Evolutionary conservation across 2,329 filamentous ascomycete genomes (phyloP), one percentile per base, ranked within the genome.

Genomic region (Pezicula carpinea): DNA sequence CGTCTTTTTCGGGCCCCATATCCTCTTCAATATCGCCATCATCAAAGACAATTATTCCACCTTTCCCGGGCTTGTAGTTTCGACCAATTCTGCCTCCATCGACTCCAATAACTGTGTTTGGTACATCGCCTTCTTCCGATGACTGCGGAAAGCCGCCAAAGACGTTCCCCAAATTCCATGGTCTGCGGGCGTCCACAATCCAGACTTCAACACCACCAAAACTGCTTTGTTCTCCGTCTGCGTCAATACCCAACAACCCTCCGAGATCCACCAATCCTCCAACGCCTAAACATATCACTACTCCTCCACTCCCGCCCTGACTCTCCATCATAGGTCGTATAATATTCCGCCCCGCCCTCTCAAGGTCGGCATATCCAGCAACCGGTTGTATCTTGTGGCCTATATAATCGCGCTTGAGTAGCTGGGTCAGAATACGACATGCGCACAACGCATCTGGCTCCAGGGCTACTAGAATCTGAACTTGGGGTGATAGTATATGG

Each of bases 401-500:
- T 58, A 99, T 95, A 64, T 95, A 97, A 73, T 99, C 93, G 75
- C 92, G 87, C 70, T 95, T 96, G 51, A 99, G 76, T n/a, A 99
- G 77, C 43, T 86, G 80, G 3, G 92, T 95, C 40, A 99, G 81
- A 51, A 99, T 96, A 52, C 91, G 89, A 66, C 90, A 95, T 53
- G 91, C 93, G 69, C 92, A 97, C 52, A 99, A 82, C 53, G 93
- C 88, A 71, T 99, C 93, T 46, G 93, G 90, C 63, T 96, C 92
- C 64, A 97, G 87, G 31, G 92, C 88, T 54, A 91, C 91, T 47
- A 99, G 86, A 53, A 99, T 82, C 21, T 97, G 78, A 45, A 97
- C 89, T 0, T 91, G 91, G 33, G 92, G 87, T 15, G 90, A 93
- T 43, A 92, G 81, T n/a, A 91, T 86, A 64, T 96, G 89, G 56